Evolutionary conservation across 331 rosid species (phyloP).

Genomic region (Erythrophleum ivorense): DNA sequence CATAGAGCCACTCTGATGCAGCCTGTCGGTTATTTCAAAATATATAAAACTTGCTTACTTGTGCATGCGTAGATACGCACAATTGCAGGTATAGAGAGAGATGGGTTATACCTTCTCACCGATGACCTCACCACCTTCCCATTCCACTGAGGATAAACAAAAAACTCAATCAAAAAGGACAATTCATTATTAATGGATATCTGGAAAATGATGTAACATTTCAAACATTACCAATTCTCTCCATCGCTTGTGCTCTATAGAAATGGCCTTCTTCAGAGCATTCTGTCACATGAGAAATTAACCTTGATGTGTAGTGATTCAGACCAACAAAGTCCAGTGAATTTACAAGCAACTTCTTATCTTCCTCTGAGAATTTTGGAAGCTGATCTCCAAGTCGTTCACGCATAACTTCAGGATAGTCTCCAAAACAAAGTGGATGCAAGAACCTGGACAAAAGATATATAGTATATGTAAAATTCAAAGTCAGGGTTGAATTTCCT

Average conservation of each 20-base stretch:
- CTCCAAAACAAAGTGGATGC: conserved; percentile 78
- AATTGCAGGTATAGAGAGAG: conserved; percentile 17
- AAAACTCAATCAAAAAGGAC: conserved; percentile 39
- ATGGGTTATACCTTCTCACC: conserved; percentile 74
- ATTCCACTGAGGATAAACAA: conserved; percentile 61
- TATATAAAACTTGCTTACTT: not conserved
- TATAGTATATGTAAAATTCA: not conserved
- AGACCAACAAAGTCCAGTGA: conserved; percentile 77
- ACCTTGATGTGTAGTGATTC: conserved; percentile 89
- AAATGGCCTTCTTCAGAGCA: conserved; percentile 45
- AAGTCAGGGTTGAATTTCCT: not conserved
- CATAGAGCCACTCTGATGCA: conserved; percentile 94
- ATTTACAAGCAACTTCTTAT: conserved; percentile 64
- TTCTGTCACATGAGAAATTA: conserved; percentile 64
- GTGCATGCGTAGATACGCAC: not conserved
- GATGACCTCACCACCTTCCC: conserved; percentile 85
- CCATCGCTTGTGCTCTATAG: conserved; percentile 62
- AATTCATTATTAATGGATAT: not conserved
- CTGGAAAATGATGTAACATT: conserved; percentile 13
- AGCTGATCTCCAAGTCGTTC: conserved; percentile 77
- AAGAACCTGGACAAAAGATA: conserved; percentile 62
- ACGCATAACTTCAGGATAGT: conserved; percentile 81
- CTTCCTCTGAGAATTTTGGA: conserved; percentile 82
- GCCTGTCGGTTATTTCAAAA: conserved; percentile 64
- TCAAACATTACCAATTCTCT: conserved; percentile 62